Evolutionary conservation across 495 filamentous ascomycete genomes (phyloP).

Genomic region (Lophiotrema nucula): DNA sequence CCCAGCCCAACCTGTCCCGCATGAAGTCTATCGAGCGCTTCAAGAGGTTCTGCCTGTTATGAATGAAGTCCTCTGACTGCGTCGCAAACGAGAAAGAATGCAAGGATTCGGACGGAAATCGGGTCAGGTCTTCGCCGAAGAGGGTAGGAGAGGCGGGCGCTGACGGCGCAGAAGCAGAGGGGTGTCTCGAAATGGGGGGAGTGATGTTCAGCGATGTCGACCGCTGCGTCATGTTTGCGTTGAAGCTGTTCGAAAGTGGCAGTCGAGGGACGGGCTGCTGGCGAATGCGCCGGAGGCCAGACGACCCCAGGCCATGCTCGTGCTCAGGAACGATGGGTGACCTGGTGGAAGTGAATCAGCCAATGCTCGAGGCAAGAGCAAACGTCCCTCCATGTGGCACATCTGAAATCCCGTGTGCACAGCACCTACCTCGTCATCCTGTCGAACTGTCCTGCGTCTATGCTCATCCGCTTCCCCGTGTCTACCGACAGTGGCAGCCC

Average conservation of each 20-base stretch:
- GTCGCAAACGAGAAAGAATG: slow-evolving; percentile 99
- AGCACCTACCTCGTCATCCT: slow-evolving; percentile 28
- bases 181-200: slow-evolving; percentile 49
- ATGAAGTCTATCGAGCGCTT: slow-evolving; percentile 97
- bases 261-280: slow-evolving; percentile 59
- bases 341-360: slow-evolving; percentile 33
- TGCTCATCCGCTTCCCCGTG: slow-evolving; percentile 28
- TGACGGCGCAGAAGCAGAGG: slow-evolving; percentile 50
- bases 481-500: slow-evolving; percentile 13
- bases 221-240: slow-evolving; percentile 57
- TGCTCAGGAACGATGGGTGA: slow-evolving; percentile 59
- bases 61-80: slow-evolving; percentile 86
- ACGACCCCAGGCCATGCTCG: slow-evolving; percentile 62
- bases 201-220: slow-evolving; percentile 61
- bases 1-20: slow-evolving; percentile 89
- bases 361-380: too few relatives aligned
- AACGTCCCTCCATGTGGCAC: too few relatives aligned
- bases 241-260: background rate
- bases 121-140: slow-evolving; percentile 81
- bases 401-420: too few relatives aligned
- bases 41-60: slow-evolving; percentile 87
- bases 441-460: slow-evolving; percentile 35
- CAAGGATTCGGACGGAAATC: slow-evolving; percentile 92
- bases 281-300: slow-evolving; percentile 88
- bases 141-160: slow-evolving; percentile 64